Evolutionary conservation across 192 early-diverging fungal genomes (phyloP), one percentile per base, ranked within the genome.

Genomic region (Dimargaris cristalligena): DNA sequence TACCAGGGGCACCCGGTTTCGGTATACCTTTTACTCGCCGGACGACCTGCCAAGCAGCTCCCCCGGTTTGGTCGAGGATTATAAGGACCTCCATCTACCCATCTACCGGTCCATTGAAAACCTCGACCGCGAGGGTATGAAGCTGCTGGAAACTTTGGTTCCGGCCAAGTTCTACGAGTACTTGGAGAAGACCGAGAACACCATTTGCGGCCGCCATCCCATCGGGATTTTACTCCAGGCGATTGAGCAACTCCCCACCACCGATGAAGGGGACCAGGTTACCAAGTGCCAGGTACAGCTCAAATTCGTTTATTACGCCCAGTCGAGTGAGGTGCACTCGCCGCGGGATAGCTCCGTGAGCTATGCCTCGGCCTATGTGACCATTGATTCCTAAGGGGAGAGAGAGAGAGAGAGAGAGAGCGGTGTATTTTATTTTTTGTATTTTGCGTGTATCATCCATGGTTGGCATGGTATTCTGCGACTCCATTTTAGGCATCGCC

Each of bases 121-220:
- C 0, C 70, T 97, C 59, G 95, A 98, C 67, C 74, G 72, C 6
- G 72, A 78, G 46, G 95, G 86, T 2, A 98, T 98, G 85, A 58
- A 67, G 8, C 63, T 70, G 9, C 88, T 98, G 60, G 85, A 86
- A 49, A 66, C 45, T 0, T 45, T 83, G 34, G 73, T 80, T 52
- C 77, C 82, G 49, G 56, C 51, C 0, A 76, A 31, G 1, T 96
- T 94, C 64, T 54, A 64, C 11, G 60, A 63, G 32, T 98, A 98
- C 62, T 67, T 97, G 23, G 58, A 73, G 31, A 62, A 68, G 41
- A 95, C 93, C 0, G 61, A 75, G 30, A 98, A 98, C 63, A 98
- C 95, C 0, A 93, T 98, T 38, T 98, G 95, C 69, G 95, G 95
- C 25, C 71, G 90, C 34, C 85, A 94, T 63, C 90, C 92, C 0